phyloP scores from a whole-genome alignment of 2,329 filamentous ascomycete species.

The Cladosporium austrohemisphaericum region DNA sequence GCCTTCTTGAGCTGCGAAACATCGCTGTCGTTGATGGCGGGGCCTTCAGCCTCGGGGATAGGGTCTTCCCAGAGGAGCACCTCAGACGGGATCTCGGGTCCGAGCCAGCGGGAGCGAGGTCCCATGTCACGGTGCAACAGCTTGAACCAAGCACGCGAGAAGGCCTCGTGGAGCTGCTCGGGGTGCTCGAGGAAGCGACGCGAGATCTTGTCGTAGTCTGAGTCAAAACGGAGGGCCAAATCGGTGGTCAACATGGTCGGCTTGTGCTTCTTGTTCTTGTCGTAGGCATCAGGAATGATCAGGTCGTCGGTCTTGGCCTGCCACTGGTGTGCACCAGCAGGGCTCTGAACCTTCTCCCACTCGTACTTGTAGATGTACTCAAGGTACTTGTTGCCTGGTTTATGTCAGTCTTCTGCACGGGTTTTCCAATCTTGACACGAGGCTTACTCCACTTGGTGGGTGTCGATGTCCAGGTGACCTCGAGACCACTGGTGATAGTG shows the following conservation, averaged over 20 bases:
- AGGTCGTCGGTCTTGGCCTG: slow-evolving; percentile 64
- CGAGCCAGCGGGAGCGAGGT: slow-evolving; percentile 65
- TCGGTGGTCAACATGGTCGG: slow-evolving; percentile 77
- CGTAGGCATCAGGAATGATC: slow-evolving; percentile 68
- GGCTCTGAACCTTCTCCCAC: slow-evolving; percentile 72
- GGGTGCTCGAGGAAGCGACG: slow-evolving; percentile 66
- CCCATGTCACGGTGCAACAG: slow-evolving; percentile 77
- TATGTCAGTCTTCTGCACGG: neutral
- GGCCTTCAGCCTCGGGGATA: slow-evolving; percentile 57
- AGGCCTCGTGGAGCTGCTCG: slow-evolving; percentile 64
- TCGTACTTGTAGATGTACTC: slow-evolving; percentile 75
- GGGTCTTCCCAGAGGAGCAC: slow-evolving; percentile 72
- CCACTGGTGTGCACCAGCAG: slow-evolving; percentile 74
- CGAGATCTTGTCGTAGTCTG: slow-evolving; percentile 71
- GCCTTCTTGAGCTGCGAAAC: slow-evolving; percentile 64
- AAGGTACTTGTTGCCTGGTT: slow-evolving; percentile 59
- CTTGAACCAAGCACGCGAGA: slow-evolving; percentile 78
- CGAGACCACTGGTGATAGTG: slow-evolving; percentile 71
- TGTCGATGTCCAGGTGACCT: slow-evolving; percentile 75
- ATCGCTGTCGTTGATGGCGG: slow-evolving; percentile 60
- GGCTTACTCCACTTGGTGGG: slow-evolving; percentile 65
- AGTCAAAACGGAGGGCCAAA: slow-evolving; percentile 67
- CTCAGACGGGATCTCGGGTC: slow-evolving; percentile 70
- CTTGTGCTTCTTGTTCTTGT: slow-evolving; percentile 66
- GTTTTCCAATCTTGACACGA: neutral